Base-by-base conservation (phyloP, 331 rosid genomes). In the Quercus tomentella region DNA sequence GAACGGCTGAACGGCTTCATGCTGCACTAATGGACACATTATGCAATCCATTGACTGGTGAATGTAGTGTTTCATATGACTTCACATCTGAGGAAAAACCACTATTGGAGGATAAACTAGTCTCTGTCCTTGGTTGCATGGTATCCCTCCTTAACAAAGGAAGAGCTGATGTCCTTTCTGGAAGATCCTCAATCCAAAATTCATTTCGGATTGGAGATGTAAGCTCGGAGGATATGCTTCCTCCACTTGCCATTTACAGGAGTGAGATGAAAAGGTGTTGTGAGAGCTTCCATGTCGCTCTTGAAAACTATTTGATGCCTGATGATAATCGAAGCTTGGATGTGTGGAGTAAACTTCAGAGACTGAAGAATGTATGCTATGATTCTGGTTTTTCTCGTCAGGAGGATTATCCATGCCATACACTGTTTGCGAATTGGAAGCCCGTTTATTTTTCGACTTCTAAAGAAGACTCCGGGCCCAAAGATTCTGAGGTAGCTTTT, bases 191-290 rank as follows among this genome's bases (percentile, higher is more conserved):
- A 1, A 25, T 68, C 73, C 79, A 82, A 86, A 76, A 84, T 72
- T 78, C 88, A 21, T 90, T 83, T 76, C 84, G 45, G 65, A 70
- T 52, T 0, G 79, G 65, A 2, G 91, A 84, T 76, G 86, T 82
- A 72, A 81, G 81, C 74, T 31, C 28, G 73, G 98, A 91, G 84
- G 97, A 93, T 63, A 43, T 41, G 49, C 89, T 91, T 33, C 99
- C 98, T 11, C 98, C 99, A 4, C 93, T 96, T 14, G 94, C 93
- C 54, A 30, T 71, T 76, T 96, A 90, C 77, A 90, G 99, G 85
- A 79, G 90, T 14, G 98, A 96, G 89, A 89, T 93, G 97, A 96
- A 93, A 83, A 87, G 93, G 93, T 96, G 97, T 65, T 93, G 97
- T 20, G 99, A 93, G 93, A 96, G 94, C 84, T 91, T 96, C 87